Percentiles rank a stretch among this genome's conserved stretches.
Conservation (phyloP, 345 rosid species). For the Sonneratia alba region DNA sequence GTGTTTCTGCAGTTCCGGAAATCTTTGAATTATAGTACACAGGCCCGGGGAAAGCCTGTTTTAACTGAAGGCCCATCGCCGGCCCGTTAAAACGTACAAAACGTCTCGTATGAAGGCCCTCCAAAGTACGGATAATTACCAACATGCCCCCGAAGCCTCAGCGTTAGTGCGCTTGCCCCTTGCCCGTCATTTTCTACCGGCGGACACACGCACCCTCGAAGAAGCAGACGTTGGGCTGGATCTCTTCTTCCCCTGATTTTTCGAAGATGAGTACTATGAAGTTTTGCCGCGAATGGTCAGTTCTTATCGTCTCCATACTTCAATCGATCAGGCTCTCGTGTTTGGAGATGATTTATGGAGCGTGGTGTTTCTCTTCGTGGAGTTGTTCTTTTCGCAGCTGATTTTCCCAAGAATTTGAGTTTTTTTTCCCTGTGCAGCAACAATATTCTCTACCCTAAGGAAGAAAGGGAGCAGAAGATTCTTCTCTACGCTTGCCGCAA, state of each 20-base stretch:
- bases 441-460: slow-evolving; percentile 43
- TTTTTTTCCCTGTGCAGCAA: slow-evolving; percentile 18
- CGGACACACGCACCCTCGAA: background rate
- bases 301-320: background rate
- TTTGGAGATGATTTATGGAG: background rate
- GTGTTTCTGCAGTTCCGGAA: too few species aligned
- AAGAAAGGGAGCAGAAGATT: slow-evolving; percentile 28
- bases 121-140: background rate
- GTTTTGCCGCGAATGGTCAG: slow-evolving; percentile 40
- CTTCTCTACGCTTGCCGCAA: slow-evolving; percentile 43
- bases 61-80: background rate
- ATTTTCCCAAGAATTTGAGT: background rate
- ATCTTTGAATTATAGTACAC: too few species aligned
- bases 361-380: background rate
- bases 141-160: background rate
- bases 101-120: background rate
- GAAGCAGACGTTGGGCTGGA: background rate
- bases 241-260: background rate
- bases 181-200: too few species aligned
- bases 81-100: background rate
- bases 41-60: too few species aligned
- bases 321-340: background rate
- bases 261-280: slow-evolving; percentile 43
- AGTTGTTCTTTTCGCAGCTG: background rate
- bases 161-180: too few species aligned